phyloP scores from a whole-genome alignment of 257 asterid species.

The Striga asiatica region DNA sequence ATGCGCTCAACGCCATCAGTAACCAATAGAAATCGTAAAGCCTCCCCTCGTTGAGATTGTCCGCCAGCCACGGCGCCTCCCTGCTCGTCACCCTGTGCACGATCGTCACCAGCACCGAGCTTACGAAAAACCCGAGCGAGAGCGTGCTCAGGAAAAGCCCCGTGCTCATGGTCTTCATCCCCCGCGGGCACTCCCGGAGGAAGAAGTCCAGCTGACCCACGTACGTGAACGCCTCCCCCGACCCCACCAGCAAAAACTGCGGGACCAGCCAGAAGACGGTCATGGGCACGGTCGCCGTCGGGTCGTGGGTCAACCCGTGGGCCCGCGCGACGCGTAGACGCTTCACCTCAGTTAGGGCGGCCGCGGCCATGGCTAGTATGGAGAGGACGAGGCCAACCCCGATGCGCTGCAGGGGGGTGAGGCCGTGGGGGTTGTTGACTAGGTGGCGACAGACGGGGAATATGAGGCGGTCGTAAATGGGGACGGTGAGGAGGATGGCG shows the following conservation, averaged over 20 bases:
- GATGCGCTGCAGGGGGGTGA: constrained; percentile 58
- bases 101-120: constrained; percentile 47
- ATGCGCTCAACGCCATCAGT: constrained; percentile 38
- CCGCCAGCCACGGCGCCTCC: constrained; percentile 58
- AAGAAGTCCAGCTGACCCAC: constrained; percentile 85
- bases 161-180: constrained; percentile 91
- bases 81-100: constrained; percentile 42
- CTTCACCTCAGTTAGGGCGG: constrained; percentile 46
- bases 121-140: constrained; percentile 55
- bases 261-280: constrained; percentile 65
- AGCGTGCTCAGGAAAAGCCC: constrained; percentile 72
- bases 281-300: constrained; percentile 22
- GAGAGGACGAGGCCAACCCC: constrained; percentile 40
- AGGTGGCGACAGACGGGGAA: constrained; percentile 29
- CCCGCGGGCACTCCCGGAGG: constrained; percentile 66
- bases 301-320: constrained; percentile 25
- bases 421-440: constrained; percentile 40
- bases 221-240: constrained; percentile 79
- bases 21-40: constrained; percentile 70
- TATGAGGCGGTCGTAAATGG: constrained; percentile 42
- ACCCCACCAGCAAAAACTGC: constrained; percentile 56
- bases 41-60: constrained; percentile 57
- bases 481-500: constrained; percentile 52
- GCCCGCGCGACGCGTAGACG: constrained; percentile 33
- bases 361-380: constrained; percentile 45